These are phyloP conservation scores for Endogone sp. DNA, from an alignment of 192 early-diverging fungal genomes.

Conservation along the genomic window DNA sequence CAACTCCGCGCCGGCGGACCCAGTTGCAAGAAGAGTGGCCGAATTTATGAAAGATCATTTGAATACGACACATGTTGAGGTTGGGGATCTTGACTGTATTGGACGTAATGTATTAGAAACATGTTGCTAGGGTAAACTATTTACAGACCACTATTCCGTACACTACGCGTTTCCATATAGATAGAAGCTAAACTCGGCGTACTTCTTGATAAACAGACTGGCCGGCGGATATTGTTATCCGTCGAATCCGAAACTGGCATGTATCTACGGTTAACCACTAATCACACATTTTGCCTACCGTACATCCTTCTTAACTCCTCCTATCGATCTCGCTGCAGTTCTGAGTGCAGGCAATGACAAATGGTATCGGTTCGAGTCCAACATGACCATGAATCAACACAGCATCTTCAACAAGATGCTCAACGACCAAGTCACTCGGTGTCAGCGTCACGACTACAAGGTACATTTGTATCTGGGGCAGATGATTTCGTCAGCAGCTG, in stretches of 20 bases:
- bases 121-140: no score
- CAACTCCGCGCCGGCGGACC: constrained; percentile 53
- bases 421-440: constrained; percentile 65
- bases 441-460: constrained; percentile 35
- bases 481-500: not conserved
- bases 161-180: constrained; percentile 31
- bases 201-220: constrained; percentile 63
- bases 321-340: constrained; percentile 20
- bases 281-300: no score
- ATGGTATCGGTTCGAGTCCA: constrained; percentile 66
- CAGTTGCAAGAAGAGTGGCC: constrained; percentile 54
- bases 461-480: constrained; percentile 15
- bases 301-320: no score
- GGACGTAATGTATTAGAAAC: no score
- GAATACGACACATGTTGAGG: constrained; percentile 49
- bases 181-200: constrained; percentile 93
- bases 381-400: constrained; percentile 88
- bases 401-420: constrained; percentile 77
- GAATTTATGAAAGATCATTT: constrained; percentile 62
- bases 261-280: no score
- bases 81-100: no score
- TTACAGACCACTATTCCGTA: no score
- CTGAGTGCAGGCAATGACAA: constrained; percentile 17
- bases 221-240: constrained; percentile 56
- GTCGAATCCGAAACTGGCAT: constrained; percentile 62